Conservation (phyloP, 352 stramenopile genomes). For the Phytophthora lateralis region DNA sequence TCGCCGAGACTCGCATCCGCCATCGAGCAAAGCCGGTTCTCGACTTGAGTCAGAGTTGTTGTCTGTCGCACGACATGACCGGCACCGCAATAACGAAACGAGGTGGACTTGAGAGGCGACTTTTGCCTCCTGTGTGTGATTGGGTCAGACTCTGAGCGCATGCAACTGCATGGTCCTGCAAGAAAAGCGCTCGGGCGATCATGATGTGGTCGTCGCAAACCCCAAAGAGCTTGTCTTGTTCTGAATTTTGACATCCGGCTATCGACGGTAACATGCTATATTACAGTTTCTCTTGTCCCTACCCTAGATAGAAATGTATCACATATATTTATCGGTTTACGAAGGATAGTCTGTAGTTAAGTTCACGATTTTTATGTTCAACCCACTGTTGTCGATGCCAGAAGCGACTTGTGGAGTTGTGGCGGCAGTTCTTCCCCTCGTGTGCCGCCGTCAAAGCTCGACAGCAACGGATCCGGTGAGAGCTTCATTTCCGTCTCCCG, state of each 20-base stretch:
- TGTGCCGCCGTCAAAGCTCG: background rate
- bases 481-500: slow-evolving; percentile 1
- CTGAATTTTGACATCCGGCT: background rate
- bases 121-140: background rate
- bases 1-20: background rate
- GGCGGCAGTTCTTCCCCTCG: slow-evolving; percentile 9
- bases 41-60: slow-evolving; percentile 15
- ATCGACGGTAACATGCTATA: background rate
- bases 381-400: background rate
- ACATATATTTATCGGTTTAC: background rate
- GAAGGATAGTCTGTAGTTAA: background rate
- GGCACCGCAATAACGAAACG: slow-evolving; percentile 8
- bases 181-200: background rate
- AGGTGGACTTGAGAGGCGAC: background rate
- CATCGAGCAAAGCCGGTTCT: slow-evolving; percentile 21
- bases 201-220: no score
- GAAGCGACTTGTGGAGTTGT: slow-evolving; percentile 1
- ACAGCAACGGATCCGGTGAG: background rate
- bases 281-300: background rate
- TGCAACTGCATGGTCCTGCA: no score
- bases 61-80: slow-evolving; percentile 2
- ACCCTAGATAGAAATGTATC: background rate
- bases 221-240: background rate
- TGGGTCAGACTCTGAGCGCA: background rate
- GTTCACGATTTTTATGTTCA: background rate